phyloP scores from a whole-genome alignment of 768 basidiomycete species.

The Myochromella boudieri region DNA sequence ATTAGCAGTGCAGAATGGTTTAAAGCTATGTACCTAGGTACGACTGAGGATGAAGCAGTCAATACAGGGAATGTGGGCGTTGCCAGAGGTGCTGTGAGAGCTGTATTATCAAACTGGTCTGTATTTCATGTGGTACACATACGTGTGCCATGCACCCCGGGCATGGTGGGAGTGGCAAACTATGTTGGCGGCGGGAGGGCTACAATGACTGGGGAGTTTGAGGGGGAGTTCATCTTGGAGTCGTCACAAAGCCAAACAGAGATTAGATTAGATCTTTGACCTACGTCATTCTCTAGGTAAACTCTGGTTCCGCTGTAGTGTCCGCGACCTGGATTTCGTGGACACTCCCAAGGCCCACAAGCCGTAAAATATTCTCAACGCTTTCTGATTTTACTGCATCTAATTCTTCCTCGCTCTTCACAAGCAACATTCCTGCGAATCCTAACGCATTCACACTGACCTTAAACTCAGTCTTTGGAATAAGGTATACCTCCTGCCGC shows the following conservation, averaged over 20 bases:
- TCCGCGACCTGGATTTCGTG: constrained; percentile 65
- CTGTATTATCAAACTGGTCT: background rate
- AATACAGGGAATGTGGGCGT: constrained; percentile 7
- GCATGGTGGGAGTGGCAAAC: constrained; percentile 5
- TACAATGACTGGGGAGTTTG: background rate
- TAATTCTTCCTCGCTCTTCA: constrained; percentile 78
- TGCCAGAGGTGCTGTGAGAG: background rate
- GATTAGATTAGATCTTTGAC: constrained; percentile 14
- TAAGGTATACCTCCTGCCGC: constrained; percentile 53
- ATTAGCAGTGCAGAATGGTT: background rate
- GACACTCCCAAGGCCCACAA: constrained; percentile 65
- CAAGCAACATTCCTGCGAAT: constrained; percentile 87
- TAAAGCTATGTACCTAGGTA: constrained; percentile 9
- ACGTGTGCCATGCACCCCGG: constrained; percentile 4
- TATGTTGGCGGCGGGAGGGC: background rate
- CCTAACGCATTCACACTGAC: constrained; percentile 85
- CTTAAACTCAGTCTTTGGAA: constrained; percentile 51
- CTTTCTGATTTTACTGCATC: constrained; percentile 65
- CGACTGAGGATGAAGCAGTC: constrained; percentile 11
- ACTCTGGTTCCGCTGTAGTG: constrained; percentile 22
- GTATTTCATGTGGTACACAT: background rate
- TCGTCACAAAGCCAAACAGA: constrained; percentile 8
- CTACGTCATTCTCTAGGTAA: background rate
- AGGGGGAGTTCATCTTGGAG: background rate
- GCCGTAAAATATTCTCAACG: constrained; percentile 59